Percentiles rank a stretch among this genome's conserved stretches.
phyloP scores from a whole-genome alignment of 495 filamentous ascomycete species.

The Aspergillus homomorphus region DNA sequence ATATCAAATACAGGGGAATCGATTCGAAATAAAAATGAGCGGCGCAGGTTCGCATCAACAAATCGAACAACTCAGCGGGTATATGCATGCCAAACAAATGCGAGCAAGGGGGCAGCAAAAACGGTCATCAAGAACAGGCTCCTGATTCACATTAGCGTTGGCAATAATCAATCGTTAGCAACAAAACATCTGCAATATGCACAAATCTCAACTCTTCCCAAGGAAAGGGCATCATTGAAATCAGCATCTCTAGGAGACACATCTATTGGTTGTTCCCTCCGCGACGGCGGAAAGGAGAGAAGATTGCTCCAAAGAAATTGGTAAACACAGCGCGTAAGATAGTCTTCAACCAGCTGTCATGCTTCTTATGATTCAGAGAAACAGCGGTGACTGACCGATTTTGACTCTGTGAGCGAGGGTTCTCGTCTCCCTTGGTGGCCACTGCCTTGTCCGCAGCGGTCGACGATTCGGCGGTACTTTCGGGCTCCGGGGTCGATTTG shows the following conservation, averaged over 20 bases:
- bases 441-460: conserved; percentile 17
- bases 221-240: conserved; percentile 4
- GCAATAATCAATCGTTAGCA: conserved; percentile 13
- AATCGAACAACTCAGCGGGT: conserved; percentile 24
- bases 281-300: conserved; percentile 42
- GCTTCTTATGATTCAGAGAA: conserved; percentile 37
- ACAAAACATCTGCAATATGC: background rate
- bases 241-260: conserved; percentile 11
- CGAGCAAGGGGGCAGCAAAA: conserved; percentile 30
- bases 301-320: conserved; percentile 41
- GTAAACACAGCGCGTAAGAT: conserved; percentile 44
- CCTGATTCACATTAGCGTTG: conserved; percentile 35
- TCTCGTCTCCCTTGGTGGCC: conserved; percentile 31
- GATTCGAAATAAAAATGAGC: conserved; percentile 25
- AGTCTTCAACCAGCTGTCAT: conserved; percentile 45
- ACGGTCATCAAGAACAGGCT: conserved; percentile 32
- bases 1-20: conserved; percentile 45
- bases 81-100: conserved; percentile 32
- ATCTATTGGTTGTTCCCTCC: conserved; percentile 32
- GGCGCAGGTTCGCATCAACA: conserved; percentile 15
- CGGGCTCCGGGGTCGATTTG: background rate
- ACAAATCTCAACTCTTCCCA: conserved; percentile 4
- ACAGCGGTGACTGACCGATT: conserved; percentile 46
- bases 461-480: background rate
- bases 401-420: conserved; percentile 40